phyloP scores from a whole-genome alignment of 2,329 filamentous ascomycete species.

The Fusarium tjaetaba region DNA sequence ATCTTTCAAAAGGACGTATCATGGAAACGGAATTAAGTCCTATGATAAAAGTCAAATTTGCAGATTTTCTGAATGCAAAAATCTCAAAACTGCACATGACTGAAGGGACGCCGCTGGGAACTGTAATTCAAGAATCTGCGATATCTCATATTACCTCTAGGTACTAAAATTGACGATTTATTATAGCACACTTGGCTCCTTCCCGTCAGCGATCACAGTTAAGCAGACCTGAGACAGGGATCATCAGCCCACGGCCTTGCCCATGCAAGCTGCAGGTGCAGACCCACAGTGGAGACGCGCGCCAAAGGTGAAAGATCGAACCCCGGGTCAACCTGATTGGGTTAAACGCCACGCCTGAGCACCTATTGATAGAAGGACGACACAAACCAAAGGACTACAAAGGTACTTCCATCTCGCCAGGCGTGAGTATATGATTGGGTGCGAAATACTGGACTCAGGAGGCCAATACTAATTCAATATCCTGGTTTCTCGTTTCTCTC shows the following conservation, averaged over 20 bases:
- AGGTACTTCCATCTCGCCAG: not conserved
- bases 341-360: not conserved
- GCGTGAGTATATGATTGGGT: not conserved
- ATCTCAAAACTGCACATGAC: not conserved
- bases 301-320: conserved; percentile 30
- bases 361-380: not conserved
- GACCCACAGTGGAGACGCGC: conserved; percentile 35
- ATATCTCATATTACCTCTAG: not conserved
- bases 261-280: conserved; percentile 34
- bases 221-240: conserved; percentile 17
- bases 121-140: not conserved
- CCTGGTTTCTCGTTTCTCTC: not conserved
- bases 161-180: not conserved
- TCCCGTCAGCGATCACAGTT: conserved; percentile 28
- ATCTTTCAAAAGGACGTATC: not conserved
- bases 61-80: not conserved
- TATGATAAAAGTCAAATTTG: not conserved
- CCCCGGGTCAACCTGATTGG: not conserved
- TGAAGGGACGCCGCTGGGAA: not conserved
- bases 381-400: not conserved
- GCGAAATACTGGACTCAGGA: not conserved
- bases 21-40: not conserved
- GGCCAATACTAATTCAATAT: not conserved
- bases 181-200: conserved; percentile 10
- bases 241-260: conserved; percentile 22